Conservation (phyloP, 257 asterid species). For the Linaria vulgaris region DNA sequence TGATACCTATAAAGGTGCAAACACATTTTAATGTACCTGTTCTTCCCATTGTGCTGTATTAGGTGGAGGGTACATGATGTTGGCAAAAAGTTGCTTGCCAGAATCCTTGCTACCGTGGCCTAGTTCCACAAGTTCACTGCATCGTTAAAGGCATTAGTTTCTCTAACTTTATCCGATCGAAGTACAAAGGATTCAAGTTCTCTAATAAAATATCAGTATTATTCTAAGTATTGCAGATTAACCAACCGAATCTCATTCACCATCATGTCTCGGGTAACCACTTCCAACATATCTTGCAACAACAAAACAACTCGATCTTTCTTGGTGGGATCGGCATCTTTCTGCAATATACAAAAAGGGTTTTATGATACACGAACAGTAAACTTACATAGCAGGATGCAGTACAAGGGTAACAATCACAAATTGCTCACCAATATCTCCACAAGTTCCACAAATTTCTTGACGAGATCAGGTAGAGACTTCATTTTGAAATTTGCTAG, state of each 20-base stretch:
- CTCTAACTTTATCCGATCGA: slow-evolving; percentile 18
- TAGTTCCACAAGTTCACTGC: slow-evolving; percentile 84
- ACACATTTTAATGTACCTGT: slow-evolving; percentile 53
- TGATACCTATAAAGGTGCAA: slow-evolving; percentile 1
- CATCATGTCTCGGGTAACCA: slow-evolving; percentile 94
- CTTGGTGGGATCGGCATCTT: slow-evolving; percentile 68
- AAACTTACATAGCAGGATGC: slow-evolving; percentile 3
- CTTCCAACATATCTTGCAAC: slow-evolving; percentile 94
- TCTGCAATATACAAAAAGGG: slow-evolving; percentile 49
- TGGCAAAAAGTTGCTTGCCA: slow-evolving; percentile 85
- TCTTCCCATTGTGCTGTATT: slow-evolving; percentile 95
- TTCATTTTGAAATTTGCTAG: slow-evolving; percentile 77
- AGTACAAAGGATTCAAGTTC: neutral
- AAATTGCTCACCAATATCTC: slow-evolving; percentile 79
- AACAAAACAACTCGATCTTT: slow-evolving; percentile 75
- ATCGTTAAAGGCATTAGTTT: slow-evolving; percentile 21
- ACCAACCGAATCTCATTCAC: slow-evolving; percentile 82
- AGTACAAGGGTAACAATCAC: neutral
- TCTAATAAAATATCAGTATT: neutral
- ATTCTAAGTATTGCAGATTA: slow-evolving; percentile 16
- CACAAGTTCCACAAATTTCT: slow-evolving; percentile 81
- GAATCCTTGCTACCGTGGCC: slow-evolving; percentile 78
- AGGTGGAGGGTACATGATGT: slow-evolving; percentile 76
- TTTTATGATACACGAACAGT: slow-evolving; percentile 12
- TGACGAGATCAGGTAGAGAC: slow-evolving; percentile 72